phyloP scores from a whole-genome alignment of 176 grass and related monocot genomes.

The Musa beccarii region DNA sequence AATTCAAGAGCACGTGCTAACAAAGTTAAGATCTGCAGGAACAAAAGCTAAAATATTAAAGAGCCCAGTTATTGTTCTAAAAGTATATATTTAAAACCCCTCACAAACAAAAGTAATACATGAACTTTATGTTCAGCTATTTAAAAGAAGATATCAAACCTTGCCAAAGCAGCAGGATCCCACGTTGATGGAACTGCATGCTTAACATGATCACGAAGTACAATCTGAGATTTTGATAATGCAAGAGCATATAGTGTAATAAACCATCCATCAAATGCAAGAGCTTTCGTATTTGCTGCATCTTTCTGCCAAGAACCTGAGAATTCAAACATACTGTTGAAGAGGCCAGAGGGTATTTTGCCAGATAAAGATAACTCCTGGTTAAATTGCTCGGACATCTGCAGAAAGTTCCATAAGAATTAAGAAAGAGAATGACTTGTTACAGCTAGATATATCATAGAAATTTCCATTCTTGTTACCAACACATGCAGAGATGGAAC shows the following conservation, averaged over 20 bases:
- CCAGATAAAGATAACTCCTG: constrained; percentile 78
- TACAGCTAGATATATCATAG: background rate
- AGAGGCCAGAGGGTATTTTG: constrained; percentile 83
- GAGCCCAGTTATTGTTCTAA: background rate
- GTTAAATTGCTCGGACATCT: constrained; percentile 99
- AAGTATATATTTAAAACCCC: background rate
- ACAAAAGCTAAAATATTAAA: background rate
- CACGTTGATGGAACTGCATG: constrained; percentile 81
- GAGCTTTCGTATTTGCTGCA: constrained; percentile 69
- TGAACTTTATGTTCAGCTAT: background rate
- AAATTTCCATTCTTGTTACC: background rate
- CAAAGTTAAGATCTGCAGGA: background rate
- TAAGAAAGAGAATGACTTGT: constrained; percentile 6
- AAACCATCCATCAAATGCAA: constrained; percentile 86
- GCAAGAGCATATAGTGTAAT: constrained; percentile 81
- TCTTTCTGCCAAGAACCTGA: constrained; percentile 86
- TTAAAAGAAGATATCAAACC: constrained; percentile 35
- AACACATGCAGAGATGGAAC: no score
- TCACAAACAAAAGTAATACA: background rate
- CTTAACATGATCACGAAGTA: constrained; percentile 68
- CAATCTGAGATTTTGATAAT: constrained; percentile 68
- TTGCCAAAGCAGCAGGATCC: constrained; percentile 83
- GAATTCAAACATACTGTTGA: constrained; percentile 88
- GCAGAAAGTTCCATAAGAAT: constrained; percentile 27
- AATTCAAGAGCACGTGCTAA: background rate